Conservation (phyloP, 768 basidiomycete genomes). For the Tricholoma hemisulphureum region DNA sequence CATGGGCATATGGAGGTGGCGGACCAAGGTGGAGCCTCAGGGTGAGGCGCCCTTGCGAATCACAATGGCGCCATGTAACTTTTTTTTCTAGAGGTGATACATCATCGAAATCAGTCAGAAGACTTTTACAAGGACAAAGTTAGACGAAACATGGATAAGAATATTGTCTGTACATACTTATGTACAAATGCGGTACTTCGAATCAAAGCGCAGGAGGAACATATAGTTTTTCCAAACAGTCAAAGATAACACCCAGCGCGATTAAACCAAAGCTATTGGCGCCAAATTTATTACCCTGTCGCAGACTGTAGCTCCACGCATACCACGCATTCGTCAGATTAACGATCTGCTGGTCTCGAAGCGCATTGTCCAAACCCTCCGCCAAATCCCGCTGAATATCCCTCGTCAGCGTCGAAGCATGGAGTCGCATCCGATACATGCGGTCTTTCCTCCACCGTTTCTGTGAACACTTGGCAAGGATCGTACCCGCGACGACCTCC, state of each 20-base stretch:
- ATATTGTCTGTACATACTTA: no score
- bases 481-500: constrained; percentile 73
- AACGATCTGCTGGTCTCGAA: constrained; percentile 30
- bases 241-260: constrained; percentile 56
- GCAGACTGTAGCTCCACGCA: constrained; percentile 59
- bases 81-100: no score
- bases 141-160: no score
- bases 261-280: constrained; percentile 69
- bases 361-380: constrained; percentile 23
- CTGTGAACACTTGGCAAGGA: constrained; percentile 67
- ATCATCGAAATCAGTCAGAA: no score
- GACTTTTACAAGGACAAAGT: no score
- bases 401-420: constrained; percentile 49
- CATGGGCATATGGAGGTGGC: no score
- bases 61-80: no score
- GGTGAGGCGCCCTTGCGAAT: no score
- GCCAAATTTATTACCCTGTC: constrained; percentile 43
- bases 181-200: no score
- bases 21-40: no score
- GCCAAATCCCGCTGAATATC: constrained; percentile 45
- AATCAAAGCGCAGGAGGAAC: not conserved
- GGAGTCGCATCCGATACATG: constrained; percentile 60
- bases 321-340: constrained; percentile 58
- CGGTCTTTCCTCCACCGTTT: constrained; percentile 58
- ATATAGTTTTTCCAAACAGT: constrained; percentile 44